Evolutionary conservation across 176 grass and related monocot species (phyloP), one percentile per base, ranked within the genome.

Genomic region (Paspalum notatum): DNA sequence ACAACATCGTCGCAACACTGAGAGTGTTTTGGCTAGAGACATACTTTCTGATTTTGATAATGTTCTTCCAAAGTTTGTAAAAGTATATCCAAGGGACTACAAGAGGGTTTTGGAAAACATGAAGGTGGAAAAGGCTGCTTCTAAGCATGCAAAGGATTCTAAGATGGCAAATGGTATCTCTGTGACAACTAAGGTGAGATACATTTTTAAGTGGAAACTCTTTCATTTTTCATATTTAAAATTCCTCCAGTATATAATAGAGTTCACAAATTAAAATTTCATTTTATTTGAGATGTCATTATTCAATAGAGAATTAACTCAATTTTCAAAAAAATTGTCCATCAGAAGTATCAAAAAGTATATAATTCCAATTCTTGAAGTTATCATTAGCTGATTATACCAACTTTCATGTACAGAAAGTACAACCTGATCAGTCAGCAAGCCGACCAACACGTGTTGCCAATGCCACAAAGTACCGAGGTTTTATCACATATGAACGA

Each of bases 71-170:
- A 95, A 93, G 58, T 99, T 99, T 82, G 85, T 95, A 62, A 99
- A 99, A 89, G 96, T 95, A 68, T 88, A 85, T 79, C 96, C 96
- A 68, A 88, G 96, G 56, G 96, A 99, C 75, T 99, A 95, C 53
- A 99, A 95, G 82, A 95, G 82, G 82, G 64, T 95, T 90, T 80
- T 99, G 60, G 85, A 84, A 57, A 87, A 80, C 44, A 66, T 89
- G 78, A 87, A 89, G 78, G 84, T 32, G 4, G 90, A 99, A 84
- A 95, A 88, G 44, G 78, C 84, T 58, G 80, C 77, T 49, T 64
- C 79, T 45, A 86, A 69, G 87, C 68, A 58, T 68, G 60, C 73
- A 39, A 90, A 89, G 87, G 89, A 88, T 57, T 79, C 81, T 71
- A 87, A 91, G 62, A 67, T 82, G 20, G 42, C 72, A 82, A 93